These are phyloP conservation scores for Backusella tarrabulga DNA, from an alignment of 192 early-diverging fungal species.

Conservation along the genomic window DNA sequence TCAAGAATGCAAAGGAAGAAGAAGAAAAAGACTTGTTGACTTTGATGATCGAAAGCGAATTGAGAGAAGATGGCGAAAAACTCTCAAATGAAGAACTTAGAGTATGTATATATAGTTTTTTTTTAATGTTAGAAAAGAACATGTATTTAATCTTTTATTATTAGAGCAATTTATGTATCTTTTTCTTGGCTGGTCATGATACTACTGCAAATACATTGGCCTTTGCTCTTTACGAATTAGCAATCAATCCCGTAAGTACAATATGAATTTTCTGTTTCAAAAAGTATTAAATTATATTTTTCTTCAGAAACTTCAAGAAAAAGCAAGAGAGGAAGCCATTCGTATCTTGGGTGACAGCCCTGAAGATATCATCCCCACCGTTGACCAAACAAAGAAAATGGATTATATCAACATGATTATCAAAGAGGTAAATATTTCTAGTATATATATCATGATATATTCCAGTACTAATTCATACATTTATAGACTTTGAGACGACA, in stretches of 20 bases:
- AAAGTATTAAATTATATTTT: not conserved
- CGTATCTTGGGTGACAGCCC: conserved; percentile 53
- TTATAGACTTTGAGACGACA: not conserved
- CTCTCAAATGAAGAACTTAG: conserved; percentile 25
- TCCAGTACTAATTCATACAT: not conserved
- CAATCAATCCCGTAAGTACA: conserved; percentile 32
- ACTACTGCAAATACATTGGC: conserved; percentile 57
- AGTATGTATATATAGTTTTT: conserved; percentile 6
- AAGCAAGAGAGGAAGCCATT: conserved; percentile 52
- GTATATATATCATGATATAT: not conserved
- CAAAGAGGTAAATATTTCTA: conserved; percentile 33
- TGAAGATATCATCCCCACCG: conserved; percentile 47
- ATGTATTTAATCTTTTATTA: not conserved
- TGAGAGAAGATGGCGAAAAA: not conserved
- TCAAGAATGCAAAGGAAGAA: not conserved
- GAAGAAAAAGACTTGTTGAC: conserved; percentile 34
- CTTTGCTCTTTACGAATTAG: conserved; percentile 47
- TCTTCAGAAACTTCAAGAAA: conserved; percentile 46
- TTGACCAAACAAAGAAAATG: conserved; percentile 52
- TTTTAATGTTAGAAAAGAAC: not conserved
- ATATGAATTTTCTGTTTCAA: not conserved
- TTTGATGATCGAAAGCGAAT: conserved; percentile 28
- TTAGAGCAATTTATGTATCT: conserved; percentile 12
- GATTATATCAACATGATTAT: conserved; percentile 51
- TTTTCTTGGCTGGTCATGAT: conserved; percentile 39